Percentiles rank a stretch among this genome's conserved stretches.
phyloP scores from a whole-genome alignment of 2,329 filamentous ascomycete species.

The Dichotomopilus funicola region DNA sequence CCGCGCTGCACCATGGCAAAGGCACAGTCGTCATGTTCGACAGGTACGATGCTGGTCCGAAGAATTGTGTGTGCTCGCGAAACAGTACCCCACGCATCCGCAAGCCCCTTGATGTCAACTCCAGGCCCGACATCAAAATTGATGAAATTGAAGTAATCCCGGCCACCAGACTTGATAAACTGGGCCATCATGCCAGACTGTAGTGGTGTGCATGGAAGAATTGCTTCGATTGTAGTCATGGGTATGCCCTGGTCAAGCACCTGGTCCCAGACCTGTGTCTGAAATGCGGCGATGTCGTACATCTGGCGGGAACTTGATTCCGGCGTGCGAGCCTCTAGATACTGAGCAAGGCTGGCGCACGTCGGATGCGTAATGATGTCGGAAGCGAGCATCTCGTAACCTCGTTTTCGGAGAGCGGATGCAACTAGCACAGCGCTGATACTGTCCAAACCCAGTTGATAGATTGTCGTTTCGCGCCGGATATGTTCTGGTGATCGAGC shows the following conservation, averaged over 20 bases:
- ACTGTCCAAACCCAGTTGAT: slow-evolving; percentile 83
- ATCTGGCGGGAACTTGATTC: background rate
- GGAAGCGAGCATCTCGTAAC: slow-evolving; percentile 54
- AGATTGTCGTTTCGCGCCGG: slow-evolving; percentile 61
- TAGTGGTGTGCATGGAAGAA: slow-evolving; percentile 72
- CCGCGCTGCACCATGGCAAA: slow-evolving; percentile 70
- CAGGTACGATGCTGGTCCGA: slow-evolving; percentile 63
- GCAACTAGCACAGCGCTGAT: slow-evolving; percentile 81
- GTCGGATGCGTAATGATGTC: slow-evolving; percentile 65
- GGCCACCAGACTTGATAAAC: slow-evolving; percentile 60
- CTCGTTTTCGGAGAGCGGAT: slow-evolving; percentile 53
- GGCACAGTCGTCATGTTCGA: slow-evolving; percentile 52
- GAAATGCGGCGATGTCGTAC: slow-evolving; percentile 39
- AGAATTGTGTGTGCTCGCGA: slow-evolving; percentile 61
- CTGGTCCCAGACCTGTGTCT: slow-evolving; percentile 26
- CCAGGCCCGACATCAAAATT: slow-evolving; percentile 42
- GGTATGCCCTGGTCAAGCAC: slow-evolving; percentile 20
- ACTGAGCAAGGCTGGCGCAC: slow-evolving; percentile 33
- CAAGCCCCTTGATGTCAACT: slow-evolving; percentile 37
- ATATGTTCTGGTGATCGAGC: slow-evolving; percentile 46
- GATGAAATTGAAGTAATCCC: slow-evolving; percentile 70
- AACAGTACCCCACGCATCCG: slow-evolving; percentile 53
- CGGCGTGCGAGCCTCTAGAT: slow-evolving; percentile 2
- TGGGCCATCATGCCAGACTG: slow-evolving; percentile 76
- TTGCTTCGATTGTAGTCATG: slow-evolving; percentile 39